Percentiles rank a stretch among this genome's conserved stretches.
Conservation (phyloP, 768 basidiomycete genomes). For the Chalciporus pseudorubinellus region DNA sequence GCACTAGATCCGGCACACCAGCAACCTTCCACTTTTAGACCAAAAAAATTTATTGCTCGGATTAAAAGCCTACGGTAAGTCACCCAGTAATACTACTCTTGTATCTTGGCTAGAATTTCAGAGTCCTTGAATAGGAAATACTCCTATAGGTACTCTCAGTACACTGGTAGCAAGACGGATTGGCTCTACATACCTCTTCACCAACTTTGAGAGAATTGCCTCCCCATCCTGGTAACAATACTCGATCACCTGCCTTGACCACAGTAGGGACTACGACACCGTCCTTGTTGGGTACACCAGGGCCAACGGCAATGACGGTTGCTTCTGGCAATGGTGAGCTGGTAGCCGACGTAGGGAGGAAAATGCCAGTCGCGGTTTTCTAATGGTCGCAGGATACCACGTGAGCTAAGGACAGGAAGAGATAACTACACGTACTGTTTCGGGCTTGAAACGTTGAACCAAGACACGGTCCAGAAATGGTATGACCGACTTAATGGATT, state of each 20-base stretch:
- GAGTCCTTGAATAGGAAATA: slow-evolving; percentile 92
- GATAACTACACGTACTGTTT: slow-evolving; percentile 65
- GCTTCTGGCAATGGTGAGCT: slow-evolving; percentile 90
- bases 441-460: slow-evolving; percentile 96
- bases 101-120: slow-evolving; percentile 95
- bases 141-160: slow-evolving; percentile 54
- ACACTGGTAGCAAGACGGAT: background rate
- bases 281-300: slow-evolving; percentile 88
- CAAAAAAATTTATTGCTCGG: too few species aligned
- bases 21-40: too few species aligned
- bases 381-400: slow-evolving; percentile 32
- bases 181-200: slow-evolving; percentile 70
- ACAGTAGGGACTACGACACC: slow-evolving; percentile 69
- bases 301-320: slow-evolving; percentile 93
- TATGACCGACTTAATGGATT: slow-evolving; percentile 84
- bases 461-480: slow-evolving; percentile 96
- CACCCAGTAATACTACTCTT: too few species aligned
- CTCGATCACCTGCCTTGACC: slow-evolving; percentile 89
- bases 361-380: slow-evolving; percentile 98
- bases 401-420: background rate
- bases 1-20: too few species aligned
- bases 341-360: slow-evolving; percentile 90
- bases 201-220: slow-evolving; percentile 95
- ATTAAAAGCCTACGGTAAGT: too few species aligned
- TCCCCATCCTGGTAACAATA: slow-evolving; percentile 95